Conservation (phyloP, 805 yeast species). For the Metschnikowia continentalis region DNA sequence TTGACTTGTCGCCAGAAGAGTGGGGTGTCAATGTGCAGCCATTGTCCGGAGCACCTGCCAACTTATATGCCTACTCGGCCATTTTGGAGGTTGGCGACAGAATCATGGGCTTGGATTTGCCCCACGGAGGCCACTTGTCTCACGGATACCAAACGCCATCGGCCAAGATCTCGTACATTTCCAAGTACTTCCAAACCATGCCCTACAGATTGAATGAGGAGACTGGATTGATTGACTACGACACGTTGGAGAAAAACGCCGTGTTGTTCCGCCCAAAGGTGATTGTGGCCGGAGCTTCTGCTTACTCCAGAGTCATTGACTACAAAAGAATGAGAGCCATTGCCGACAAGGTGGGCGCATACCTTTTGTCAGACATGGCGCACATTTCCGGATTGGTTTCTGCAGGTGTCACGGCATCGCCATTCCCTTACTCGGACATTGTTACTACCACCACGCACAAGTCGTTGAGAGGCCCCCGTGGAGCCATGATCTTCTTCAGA, state of each 20-base stretch:
- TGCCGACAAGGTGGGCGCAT: conserved; percentile 91
- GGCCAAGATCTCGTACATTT: conserved; percentile 85
- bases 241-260: conserved; percentile 77
- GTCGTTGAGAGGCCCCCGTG: conserved; percentile 98
- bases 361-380: conserved; percentile 92
- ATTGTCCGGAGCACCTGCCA: conserved; percentile 95
- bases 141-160: conserved; percentile 94
- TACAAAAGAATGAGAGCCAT: conserved; percentile 86
- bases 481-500: conserved; percentile 96
- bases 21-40: conserved; percentile 99
- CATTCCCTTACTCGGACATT: conserved; percentile 89
- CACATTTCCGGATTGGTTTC: conserved; percentile 95
- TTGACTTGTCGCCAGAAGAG: conserved; percentile 64
- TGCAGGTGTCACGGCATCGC: conserved; percentile 90
- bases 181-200: conserved; percentile 96
- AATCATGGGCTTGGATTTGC: conserved; percentile 94
- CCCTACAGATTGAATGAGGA: conserved; percentile 85
- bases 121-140: conserved; percentile 97
- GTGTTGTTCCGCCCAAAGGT: conserved; percentile 89
- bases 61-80: conserved; percentile 87
- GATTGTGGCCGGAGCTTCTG: conserved; percentile 95
- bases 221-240: conserved; percentile 92
- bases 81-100: conserved; percentile 86
- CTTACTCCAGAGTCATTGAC: conserved; percentile 87
- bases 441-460: conserved; percentile 98